Conservation (phyloP, 2,329 filamentous ascomycete species). For the Fusarium agapanthi region DNA sequence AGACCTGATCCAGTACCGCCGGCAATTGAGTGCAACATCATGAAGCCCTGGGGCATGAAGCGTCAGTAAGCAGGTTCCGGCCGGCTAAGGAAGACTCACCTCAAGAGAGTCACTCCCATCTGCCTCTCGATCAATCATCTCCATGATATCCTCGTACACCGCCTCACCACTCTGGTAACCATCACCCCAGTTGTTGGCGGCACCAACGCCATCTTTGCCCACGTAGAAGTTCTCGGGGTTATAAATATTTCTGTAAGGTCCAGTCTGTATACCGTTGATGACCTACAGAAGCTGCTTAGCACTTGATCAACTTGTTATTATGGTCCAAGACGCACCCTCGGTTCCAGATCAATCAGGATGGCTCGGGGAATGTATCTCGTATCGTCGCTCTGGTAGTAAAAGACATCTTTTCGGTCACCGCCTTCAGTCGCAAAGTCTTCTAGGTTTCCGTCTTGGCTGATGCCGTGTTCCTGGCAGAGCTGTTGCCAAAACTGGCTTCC, state of each 20-base stretch:
- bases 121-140: constrained; percentile 98
- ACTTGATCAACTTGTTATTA: not conserved
- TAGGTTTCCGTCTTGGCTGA: constrained; percentile 95
- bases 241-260: constrained; percentile 98
- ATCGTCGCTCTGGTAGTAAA: constrained; percentile 99
- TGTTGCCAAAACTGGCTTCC: constrained; percentile 99
- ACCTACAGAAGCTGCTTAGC: constrained; percentile 59
- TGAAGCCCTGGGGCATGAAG: constrained; percentile 74
- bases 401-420: constrained; percentile 97
- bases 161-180: constrained; percentile 92
- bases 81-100: constrained; percentile 46
- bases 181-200: constrained; percentile 98
- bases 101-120: constrained; percentile 98
- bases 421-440: constrained; percentile 98
- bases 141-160: constrained; percentile 96
- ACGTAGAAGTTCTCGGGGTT: constrained; percentile 99
- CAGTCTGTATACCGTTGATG: constrained; percentile 90
- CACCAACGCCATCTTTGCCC: constrained; percentile 90
- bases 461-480: constrained; percentile 96
- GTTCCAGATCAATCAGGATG: constrained; percentile 94
- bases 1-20: constrained; percentile 96
- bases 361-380: constrained; percentile 97
- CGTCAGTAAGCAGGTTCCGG: not conserved
- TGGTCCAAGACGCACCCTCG: constrained; percentile 65
- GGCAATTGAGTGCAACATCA: constrained; percentile 98